phyloP scores from a whole-genome alignment of 305 asterid species.

The Solanum hybrid region DNA sequence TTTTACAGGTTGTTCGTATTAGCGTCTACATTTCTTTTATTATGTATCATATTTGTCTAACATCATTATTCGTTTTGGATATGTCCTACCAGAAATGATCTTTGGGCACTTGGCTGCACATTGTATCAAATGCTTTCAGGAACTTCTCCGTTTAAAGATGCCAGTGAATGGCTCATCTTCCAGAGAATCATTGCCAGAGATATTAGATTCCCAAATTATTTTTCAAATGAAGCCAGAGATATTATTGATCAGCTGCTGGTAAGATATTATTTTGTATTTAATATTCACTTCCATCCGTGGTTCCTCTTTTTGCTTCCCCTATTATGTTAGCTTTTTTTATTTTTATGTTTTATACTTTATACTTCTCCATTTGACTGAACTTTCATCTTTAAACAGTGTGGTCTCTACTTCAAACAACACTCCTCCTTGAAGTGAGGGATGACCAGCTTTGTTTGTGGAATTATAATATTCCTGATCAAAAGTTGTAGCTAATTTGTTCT shows the following conservation, averaged over 20 bases:
- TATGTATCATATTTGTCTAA: background rate
- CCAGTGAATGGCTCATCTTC: conserved; percentile 99
- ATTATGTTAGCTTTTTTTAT: background rate
- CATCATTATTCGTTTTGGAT: conserved; percentile 4
- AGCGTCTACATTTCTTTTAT: background rate
- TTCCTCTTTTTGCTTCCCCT: background rate
- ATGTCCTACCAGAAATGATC: conserved; percentile 67
- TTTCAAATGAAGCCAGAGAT: conserved; percentile 84
- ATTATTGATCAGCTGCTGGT: conserved; percentile 88
- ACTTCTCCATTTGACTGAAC: conserved; percentile 1
- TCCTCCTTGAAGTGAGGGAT: background rate
- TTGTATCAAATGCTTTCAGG: conserved; percentile 98
- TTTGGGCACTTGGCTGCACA: conserved; percentile 99
- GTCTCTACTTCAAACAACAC: background rate
- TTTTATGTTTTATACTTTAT: background rate
- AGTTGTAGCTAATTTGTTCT: background rate
- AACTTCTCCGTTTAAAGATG: conserved; percentile 93
- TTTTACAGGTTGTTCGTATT: background rate
- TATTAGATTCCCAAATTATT: conserved; percentile 75
- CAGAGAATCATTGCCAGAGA: conserved; percentile 94
- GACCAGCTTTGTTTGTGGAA: background rate
- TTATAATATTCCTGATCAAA: background rate
- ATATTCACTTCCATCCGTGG: background rate
- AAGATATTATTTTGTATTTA: conserved; percentile 17
- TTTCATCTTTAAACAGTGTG: background rate